Evolutionary conservation across 495 filamentous ascomycete genomes (phyloP).

Genomic region (Aspergillus coremiiformis): DNA sequence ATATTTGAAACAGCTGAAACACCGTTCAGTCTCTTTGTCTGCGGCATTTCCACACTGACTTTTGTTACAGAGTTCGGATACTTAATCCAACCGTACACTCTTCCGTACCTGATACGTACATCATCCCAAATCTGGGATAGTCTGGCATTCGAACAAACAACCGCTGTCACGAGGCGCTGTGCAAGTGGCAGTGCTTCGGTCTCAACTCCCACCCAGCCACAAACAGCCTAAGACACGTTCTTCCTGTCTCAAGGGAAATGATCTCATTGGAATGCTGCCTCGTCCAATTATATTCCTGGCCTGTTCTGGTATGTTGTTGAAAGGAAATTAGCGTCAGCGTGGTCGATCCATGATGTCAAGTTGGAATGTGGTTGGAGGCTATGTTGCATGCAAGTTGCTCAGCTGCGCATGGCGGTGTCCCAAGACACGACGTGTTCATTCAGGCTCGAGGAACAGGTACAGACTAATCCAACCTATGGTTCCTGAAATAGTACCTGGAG

Average conservation of each 20-base stretch:
- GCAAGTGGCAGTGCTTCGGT: background rate
- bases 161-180: background rate
- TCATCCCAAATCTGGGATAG: background rate
- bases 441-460: background rate
- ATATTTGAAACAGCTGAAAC: too few relatives aligned
- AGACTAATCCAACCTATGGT: background rate
- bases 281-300: background rate
- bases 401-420: too few relatives aligned
- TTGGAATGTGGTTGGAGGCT: background rate
- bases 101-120: background rate
- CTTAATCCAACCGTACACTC: background rate
- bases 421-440: background rate
- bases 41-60: background rate
- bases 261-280: background rate
- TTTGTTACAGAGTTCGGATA: background rate
- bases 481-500: background rate
- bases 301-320: background rate
- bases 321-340: background rate
- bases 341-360: background rate
- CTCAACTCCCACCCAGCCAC: too few relatives aligned
- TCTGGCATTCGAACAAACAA: background rate
- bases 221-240: background rate
- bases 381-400: too few relatives aligned
- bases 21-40: background rate
- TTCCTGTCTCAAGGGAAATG: background rate